Conservation (phyloP, 1,284 basidiomycete species). For the Boletus holoroseus region DNA sequence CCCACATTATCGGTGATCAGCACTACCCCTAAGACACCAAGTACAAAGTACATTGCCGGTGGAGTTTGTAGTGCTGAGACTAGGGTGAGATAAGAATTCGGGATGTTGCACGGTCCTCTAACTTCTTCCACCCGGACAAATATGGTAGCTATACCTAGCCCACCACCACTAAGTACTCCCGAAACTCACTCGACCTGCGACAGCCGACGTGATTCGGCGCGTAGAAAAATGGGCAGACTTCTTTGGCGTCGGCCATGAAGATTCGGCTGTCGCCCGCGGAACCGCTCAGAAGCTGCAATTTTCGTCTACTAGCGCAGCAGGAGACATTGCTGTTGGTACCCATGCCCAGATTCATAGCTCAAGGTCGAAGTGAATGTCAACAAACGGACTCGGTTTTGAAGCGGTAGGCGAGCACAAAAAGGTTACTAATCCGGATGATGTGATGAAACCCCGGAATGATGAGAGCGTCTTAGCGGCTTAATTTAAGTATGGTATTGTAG, state of each 20-base stretch:
- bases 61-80: not conserved
- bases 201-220: conserved; percentile 4
- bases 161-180: not conserved
- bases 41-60: not conserved
- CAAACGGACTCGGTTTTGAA: conserved; percentile 39
- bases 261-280: conserved; percentile 25
- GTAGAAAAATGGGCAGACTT: conserved; percentile 51
- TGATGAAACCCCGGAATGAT: conserved; percentile 49
- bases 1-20: too few relatives aligned
- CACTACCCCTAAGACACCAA: not conserved
- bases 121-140: conserved; percentile 2
- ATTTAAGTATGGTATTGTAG: not conserved
- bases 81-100: conserved; percentile 10
- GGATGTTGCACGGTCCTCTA: conserved; percentile 1
- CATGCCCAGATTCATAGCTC: conserved; percentile 12
- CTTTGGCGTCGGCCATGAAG: conserved; percentile 53
- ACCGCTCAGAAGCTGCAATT: not conserved
- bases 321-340: conserved; percentile 1
- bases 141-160: not conserved
- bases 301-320: conserved; percentile 4
- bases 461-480: conserved; percentile 32
- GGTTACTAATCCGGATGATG: conserved; percentile 35
- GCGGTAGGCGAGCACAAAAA: conserved; percentile 27
- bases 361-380: conserved; percentile 38
- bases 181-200: conserved; percentile 1